A percentile compares a stretch with the other conserved stretches of the same genome.
Evolutionary conservation across 768 basidiomycete species (phyloP).

Genomic region (Lyophyllum decastes): DNA sequence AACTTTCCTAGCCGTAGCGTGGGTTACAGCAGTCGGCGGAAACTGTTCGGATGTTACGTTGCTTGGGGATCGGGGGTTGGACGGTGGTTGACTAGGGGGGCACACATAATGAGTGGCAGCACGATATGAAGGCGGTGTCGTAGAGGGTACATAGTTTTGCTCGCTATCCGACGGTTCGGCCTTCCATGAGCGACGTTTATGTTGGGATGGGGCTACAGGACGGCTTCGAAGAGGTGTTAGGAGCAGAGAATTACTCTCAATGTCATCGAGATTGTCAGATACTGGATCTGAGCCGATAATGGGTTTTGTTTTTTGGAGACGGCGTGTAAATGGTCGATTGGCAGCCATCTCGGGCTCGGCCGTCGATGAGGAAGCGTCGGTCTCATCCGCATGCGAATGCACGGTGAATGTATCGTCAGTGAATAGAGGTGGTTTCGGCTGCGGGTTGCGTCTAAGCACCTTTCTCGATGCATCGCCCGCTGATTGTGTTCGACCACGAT

Average conservation of each 20-base stretch:
- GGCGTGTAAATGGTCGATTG: neutral
- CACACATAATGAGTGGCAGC: conserved; percentile 35
- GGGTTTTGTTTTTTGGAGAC: neutral
- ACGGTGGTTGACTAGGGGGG: conserved; percentile 12
- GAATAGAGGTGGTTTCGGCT: conserved; percentile 1
- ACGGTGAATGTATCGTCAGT: conserved; percentile 17
- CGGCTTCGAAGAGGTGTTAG: conserved; percentile 9
- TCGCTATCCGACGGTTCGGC: conserved; percentile 33
- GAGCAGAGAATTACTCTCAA: conserved; percentile 10
- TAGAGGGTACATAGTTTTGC: conserved; percentile 32
- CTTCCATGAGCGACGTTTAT: conserved; percentile 3
- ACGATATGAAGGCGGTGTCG: conserved; percentile 51
- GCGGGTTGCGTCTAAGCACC: conserved; percentile 2
- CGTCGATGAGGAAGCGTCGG: neutral
- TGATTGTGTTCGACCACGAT: neutral
- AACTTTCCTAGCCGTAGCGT: conserved; percentile 27
- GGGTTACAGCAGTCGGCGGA: conserved; percentile 6
- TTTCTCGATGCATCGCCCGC: conserved; percentile 2
- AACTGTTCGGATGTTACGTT: conserved; percentile 16
- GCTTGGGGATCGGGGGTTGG: conserved; percentile 24
- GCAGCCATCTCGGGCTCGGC: neutral
- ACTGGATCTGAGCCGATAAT: conserved; percentile 12
- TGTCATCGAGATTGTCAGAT: conserved; percentile 4
- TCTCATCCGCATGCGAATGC: conserved; percentile 12
- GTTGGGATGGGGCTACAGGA: conserved; percentile 1